These are phyloP conservation scores for Lomentospora prolificans DNA, from an alignment of 2,329 filamentous ascomycete genomes.

Conservation along the genomic window DNA sequence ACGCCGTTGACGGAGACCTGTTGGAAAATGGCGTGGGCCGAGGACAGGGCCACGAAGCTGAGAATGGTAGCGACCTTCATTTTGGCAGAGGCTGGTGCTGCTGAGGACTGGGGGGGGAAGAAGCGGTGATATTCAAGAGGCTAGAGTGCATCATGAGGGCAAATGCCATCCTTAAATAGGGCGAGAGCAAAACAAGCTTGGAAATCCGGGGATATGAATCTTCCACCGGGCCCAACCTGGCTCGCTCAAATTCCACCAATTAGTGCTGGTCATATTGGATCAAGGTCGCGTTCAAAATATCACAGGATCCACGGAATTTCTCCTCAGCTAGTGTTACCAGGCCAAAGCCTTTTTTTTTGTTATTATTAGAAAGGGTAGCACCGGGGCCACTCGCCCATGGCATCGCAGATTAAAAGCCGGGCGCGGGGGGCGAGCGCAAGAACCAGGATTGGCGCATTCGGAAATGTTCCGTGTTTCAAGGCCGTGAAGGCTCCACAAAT, in stretches of 20 bases:
- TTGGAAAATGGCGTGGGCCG: slow-evolving; percentile 34
- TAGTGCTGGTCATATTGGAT: too few species aligned
- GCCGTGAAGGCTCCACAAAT: neutral
- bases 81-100: neutral
- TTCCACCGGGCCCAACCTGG: too few species aligned
- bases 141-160: too few species aligned
- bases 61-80: slow-evolving; percentile 9
- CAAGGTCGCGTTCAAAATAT: too few species aligned
- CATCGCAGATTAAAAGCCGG: slow-evolving; percentile 1
- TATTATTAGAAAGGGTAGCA: neutral
- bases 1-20: slow-evolving; percentile 34
- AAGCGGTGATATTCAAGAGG: neutral
- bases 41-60: slow-evolving; percentile 18
- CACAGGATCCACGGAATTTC: too few species aligned
- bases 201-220: too few species aligned
- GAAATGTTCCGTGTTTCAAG: slow-evolving; percentile 4
- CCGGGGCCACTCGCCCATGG: neutral
- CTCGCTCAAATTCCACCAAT: too few species aligned
- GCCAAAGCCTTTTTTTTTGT: neutral
- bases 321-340: too few species aligned
- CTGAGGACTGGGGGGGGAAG: neutral
- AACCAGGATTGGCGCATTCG: neutral
- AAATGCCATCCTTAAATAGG: too few species aligned
- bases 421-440: neutral
- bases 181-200: too few species aligned